Evolutionary conservation across 1,284 basidiomycete genomes (phyloP).

Genomic region (Gomphus bonarii): DNA sequence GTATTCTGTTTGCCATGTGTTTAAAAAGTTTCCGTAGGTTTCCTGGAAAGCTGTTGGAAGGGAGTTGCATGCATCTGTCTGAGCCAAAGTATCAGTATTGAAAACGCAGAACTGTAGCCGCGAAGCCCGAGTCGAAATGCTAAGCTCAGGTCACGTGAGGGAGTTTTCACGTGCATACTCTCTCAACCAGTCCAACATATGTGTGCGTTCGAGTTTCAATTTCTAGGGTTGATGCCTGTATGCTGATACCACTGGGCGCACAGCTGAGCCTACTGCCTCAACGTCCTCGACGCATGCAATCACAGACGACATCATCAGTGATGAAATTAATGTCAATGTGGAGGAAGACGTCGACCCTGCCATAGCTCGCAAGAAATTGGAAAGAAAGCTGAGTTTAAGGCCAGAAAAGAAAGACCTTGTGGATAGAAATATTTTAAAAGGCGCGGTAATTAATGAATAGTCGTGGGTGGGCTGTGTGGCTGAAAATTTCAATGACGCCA

Average conservation of each 20-base stretch:
- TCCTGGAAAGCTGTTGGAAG: too few relatives aligned
- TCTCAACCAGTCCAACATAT: neutral
- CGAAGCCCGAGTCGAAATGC: too few relatives aligned
- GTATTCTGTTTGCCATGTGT: neutral
- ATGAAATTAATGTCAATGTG: neutral
- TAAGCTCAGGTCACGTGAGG: neutral
- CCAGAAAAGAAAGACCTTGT: conserved; percentile 57
- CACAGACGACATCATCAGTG: neutral
- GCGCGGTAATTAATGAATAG: conserved; percentile 21
- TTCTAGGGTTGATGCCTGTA: neutral
- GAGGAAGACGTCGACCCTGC: neutral
- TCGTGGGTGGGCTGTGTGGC: neutral
- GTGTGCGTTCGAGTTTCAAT: neutral
- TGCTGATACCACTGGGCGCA: neutral
- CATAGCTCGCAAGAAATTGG: conserved; percentile 32
- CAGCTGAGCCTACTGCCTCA: neutral
- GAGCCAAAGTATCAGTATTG: too few relatives aligned
- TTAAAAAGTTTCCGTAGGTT: neutral
- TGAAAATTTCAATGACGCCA: neutral
- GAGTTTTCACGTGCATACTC: neutral
- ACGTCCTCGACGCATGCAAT: neutral
- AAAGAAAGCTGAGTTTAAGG: conserved; percentile 46
- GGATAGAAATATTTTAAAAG: conserved; percentile 69
- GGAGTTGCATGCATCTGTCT: too few relatives aligned
- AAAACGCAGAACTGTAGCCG: too few relatives aligned